These are phyloP conservation scores for Penicillium taxi DNA, from an alignment of 495 filamentous ascomycete species.

Conservation along the genomic window DNA sequence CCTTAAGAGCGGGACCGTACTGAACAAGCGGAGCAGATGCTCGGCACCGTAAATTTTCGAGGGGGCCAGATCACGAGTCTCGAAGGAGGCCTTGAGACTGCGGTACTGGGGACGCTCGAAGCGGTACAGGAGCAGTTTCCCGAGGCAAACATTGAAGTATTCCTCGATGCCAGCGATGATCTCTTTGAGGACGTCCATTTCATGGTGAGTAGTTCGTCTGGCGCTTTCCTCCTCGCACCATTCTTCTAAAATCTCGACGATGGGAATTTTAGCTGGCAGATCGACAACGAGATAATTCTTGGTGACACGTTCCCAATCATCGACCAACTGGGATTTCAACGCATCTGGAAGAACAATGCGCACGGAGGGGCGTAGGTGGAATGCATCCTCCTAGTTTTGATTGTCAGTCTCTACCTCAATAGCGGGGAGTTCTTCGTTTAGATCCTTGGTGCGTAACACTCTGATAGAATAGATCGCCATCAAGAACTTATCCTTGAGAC, in stretches of 20 bases:
- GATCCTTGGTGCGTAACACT: too few relatives aligned
- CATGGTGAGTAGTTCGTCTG: conserved; percentile 47
- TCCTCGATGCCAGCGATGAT: conserved; percentile 73
- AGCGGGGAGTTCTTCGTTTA: too few relatives aligned
- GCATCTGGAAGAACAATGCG: conserved; percentile 74
- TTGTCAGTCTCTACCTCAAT: background rate
- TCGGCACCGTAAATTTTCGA: conserved; percentile 90
- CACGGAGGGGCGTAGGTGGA: conserved; percentile 69
- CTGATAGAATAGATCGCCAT: too few relatives aligned
- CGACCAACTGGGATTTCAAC: conserved; percentile 82
- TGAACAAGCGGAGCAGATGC: conserved; percentile 79
- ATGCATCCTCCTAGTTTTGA: conserved; percentile 69
- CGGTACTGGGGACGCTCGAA: conserved; percentile 85
- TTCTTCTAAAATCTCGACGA: conserved; percentile 60
- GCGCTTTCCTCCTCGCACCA: conserved; percentile 63
- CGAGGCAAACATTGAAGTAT: conserved; percentile 84
- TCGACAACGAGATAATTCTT: conserved; percentile 84
- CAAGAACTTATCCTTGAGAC: too few relatives aligned
- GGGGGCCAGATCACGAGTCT: too few relatives aligned
- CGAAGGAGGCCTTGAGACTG: conserved; percentile 58
- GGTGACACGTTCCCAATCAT: conserved; percentile 98
- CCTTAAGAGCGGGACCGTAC: conserved; percentile 51
- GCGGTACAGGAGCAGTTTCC: conserved; percentile 80
- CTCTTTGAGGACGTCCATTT: conserved; percentile 81
- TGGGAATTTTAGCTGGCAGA: conserved; percentile 69